Percentiles rank a stretch among this genome's conserved stretches.
These are phyloP conservation scores for Clavulina sp. DNA, from an alignment of 768 basidiomycete species.

Conservation along the genomic window DNA sequence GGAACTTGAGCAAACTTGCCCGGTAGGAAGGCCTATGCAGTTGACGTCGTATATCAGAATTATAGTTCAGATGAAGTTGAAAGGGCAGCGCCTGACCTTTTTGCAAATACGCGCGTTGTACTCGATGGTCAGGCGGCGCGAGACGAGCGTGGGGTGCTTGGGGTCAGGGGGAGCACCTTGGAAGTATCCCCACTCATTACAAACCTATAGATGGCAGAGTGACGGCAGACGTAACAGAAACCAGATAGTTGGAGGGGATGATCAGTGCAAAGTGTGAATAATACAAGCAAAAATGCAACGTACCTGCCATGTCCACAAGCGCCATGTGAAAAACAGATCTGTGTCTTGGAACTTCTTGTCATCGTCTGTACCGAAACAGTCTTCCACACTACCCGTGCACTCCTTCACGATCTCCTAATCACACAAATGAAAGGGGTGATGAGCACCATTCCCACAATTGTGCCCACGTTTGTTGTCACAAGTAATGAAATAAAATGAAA, in stretches of 20 bases:
- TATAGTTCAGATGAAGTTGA: not conserved
- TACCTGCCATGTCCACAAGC: conserved; percentile 73
- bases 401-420: not conserved
- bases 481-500: not conserved
- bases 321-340: conserved; percentile 57
- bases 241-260: not conserved
- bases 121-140: conserved; percentile 53
- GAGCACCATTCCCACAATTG: not conserved
- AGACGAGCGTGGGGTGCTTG: conserved; percentile 57
- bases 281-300: too few relatives aligned
- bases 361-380: conserved; percentile 82
- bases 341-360: conserved; percentile 44
- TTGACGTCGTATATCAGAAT: not conserved
- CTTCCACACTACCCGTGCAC: not conserved
- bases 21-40: conserved; percentile 48
- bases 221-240: too few relatives aligned
- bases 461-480: not conserved
- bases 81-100: conserved; percentile 30
- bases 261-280: not conserved
- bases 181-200: conserved; percentile 94
- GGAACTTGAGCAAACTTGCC: conserved; percentile 64
- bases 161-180: conserved; percentile 63
- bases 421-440: too few relatives aligned
- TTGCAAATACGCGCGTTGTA: conserved; percentile 51
- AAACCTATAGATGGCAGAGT: too few relatives aligned